A percentile compares a stretch with the other conserved stretches of the same genome.
phyloP scores from a whole-genome alignment of 2,329 filamentous ascomycete genomes.

The Bisporella sp. region DNA sequence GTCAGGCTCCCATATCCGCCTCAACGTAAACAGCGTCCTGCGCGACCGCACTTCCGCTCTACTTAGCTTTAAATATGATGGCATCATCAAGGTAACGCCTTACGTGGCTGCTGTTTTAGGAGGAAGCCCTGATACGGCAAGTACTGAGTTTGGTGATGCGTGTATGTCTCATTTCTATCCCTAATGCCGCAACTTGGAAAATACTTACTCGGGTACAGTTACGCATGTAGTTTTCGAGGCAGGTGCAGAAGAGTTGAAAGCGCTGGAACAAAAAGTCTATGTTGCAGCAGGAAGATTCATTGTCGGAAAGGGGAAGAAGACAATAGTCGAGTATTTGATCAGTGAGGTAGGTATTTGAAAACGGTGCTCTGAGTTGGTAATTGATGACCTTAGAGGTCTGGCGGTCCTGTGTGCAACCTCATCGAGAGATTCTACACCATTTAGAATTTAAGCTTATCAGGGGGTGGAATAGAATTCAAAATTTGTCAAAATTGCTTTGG shows the following conservation, averaged over 20 bases:
- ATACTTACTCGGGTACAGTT: slow-evolving; percentile 17
- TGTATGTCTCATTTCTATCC: slow-evolving; percentile 24
- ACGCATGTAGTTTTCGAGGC: slow-evolving; percentile 34
- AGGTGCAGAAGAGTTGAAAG: slow-evolving; percentile 28
- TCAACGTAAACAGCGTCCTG: slow-evolving; percentile 32
- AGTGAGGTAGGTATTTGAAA: neutral
- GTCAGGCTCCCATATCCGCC: slow-evolving; percentile 29
- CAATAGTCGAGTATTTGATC: slow-evolving; percentile 30
- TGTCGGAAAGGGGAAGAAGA: slow-evolving; percentile 27
- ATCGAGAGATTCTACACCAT: too few species aligned
- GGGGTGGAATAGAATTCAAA: too few species aligned
- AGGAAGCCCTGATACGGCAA: slow-evolving; percentile 30
- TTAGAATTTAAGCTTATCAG: too few species aligned
- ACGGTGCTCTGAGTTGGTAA: too few species aligned
- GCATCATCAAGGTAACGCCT: slow-evolving; percentile 30
- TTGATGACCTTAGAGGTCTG: too few species aligned
- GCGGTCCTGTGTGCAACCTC: too few species aligned
- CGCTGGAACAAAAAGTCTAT: slow-evolving; percentile 33
- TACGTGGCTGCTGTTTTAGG: slow-evolving; percentile 29
- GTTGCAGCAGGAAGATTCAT: slow-evolving; percentile 36
- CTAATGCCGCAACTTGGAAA: slow-evolving; percentile 1
- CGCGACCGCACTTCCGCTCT: slow-evolving; percentile 30
- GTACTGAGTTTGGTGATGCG: slow-evolving; percentile 33
- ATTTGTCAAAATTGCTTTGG: too few species aligned
- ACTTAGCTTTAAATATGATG: slow-evolving; percentile 33